phyloP scores from a whole-genome alignment of 495 filamentous ascomycete genomes.

The Thozetella sp. region DNA sequence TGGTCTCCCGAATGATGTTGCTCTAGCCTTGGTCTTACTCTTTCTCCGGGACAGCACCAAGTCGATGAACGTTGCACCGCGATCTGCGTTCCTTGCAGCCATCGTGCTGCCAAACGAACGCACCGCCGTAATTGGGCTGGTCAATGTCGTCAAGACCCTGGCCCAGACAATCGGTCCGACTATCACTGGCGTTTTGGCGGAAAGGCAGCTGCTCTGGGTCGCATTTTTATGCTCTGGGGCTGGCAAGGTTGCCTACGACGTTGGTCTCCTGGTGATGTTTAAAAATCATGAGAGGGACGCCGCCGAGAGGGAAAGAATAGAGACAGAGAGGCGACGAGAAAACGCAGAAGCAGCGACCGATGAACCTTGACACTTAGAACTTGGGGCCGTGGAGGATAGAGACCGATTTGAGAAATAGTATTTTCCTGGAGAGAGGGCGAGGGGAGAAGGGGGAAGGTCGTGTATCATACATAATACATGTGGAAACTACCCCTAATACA shows the following conservation, averaged over 20 bases:
- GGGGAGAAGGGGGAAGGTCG: too few relatives aligned
- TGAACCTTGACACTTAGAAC: too few relatives aligned
- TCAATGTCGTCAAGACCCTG: slow-evolving; percentile 69
- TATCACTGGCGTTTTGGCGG: slow-evolving; percentile 72
- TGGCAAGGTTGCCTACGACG: slow-evolving; percentile 70
- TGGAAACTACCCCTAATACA: too few relatives aligned
- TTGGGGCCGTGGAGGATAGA: too few relatives aligned
- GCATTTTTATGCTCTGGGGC: slow-evolving; percentile 69
- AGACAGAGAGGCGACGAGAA: not conserved
- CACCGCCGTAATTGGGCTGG: slow-evolving; percentile 75
- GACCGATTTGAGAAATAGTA: too few relatives aligned
- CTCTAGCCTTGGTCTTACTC: slow-evolving; percentile 62
- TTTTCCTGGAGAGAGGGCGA: too few relatives aligned
- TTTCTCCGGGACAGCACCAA: slow-evolving; percentile 69
- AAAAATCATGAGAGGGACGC: not conserved
- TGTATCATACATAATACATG: too few relatives aligned
- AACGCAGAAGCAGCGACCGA: not conserved
- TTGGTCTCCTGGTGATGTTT: slow-evolving; percentile 68
- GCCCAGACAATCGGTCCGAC: slow-evolving; percentile 65
- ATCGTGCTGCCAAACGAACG: slow-evolving; percentile 72
- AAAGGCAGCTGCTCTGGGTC: slow-evolving; percentile 63
- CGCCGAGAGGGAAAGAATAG: not conserved
- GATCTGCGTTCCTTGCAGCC: slow-evolving; percentile 76
- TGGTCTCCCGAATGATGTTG: slow-evolving; percentile 56
- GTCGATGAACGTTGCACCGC: slow-evolving; percentile 82